Evolutionary conservation across 208 protist species (phyloP), one percentile per base, ranked within the genome.

Genomic region (Leishmania arabica): DNA sequence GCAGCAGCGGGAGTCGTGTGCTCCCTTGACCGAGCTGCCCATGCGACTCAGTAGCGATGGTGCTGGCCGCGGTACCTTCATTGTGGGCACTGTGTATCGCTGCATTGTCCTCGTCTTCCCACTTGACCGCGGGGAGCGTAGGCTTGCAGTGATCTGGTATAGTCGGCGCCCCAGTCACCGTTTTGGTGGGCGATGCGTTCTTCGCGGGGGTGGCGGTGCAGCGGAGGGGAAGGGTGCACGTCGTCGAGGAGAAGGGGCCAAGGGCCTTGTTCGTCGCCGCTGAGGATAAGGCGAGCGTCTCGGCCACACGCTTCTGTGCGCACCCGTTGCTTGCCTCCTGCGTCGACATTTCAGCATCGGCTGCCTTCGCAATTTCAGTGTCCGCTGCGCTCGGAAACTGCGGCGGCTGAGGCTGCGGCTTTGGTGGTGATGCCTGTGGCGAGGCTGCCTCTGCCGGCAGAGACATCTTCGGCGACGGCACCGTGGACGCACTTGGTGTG

Each of bases 111-210:
- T 64, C 54, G 1, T 76, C 60, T n/a, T 79, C 56, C 65, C 60
- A 78, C 27, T n/a, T 19, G 27, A 62, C 42, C 8, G 40, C 4
- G 27, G 77, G 71, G 47, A 74, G 69, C 13, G 72, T 78, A 13
- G 72, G 60, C 40, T 68, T 71, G 34, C 69, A 74, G 72, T 78
- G 71, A 27, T 42, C 72, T 40, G 81, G 51, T n/a, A 75, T 24
- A 40, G 24, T 51, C 2, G n/a, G 34, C 6, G 71, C 27, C 31
- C 49, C 42, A 8, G 62, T 11, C 47, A 49, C 54, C 3, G 73
- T 27, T 62, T 34, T 51, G 13, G 2, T n/a, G 11, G 51, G 31
- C 45, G 49, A 34, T 1, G 58, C 24, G 17, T 49, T 42, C 19
- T 42, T 15, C n/a, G 34, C 42, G 19, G 17, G 53, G 17, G 78